A percentile compares a stretch with the other conserved stretches of the same genome.
Conservation (phyloP, 129 eudicot genomes). For the Ambrosia artemisiifolia region DNA sequence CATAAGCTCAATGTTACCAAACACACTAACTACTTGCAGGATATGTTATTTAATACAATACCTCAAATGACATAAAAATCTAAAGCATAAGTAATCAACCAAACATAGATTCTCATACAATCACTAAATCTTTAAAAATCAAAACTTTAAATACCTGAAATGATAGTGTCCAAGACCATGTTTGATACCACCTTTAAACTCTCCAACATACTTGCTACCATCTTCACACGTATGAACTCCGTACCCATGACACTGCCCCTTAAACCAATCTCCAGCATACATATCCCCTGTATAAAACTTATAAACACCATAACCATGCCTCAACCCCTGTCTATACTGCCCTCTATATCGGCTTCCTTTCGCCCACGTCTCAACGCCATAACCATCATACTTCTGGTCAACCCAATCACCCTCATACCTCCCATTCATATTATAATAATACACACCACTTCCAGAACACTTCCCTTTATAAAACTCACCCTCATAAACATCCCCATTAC, state of each 20-base stretch:
- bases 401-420: constrained; percentile 96
- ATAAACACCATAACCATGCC: constrained; percentile 85
- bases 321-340: constrained; percentile 67
- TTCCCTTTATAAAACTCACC: constrained; percentile 81
- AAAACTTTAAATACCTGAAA: constrained; percentile 55
- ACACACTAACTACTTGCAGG: not conserved
- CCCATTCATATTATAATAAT: constrained; percentile 69
- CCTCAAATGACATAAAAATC: not conserved
- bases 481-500: constrained; percentile 85
- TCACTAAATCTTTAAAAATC: not conserved
- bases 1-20: not conserved
- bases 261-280: constrained; percentile 80
- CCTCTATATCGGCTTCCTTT: constrained; percentile 78
- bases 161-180: constrained; percentile 91
- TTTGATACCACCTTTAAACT: constrained; percentile 69
- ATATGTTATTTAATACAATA: no score
- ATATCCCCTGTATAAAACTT: constrained; percentile 72
- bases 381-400: constrained; percentile 80
- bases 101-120: constrained; percentile 9
- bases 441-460: constrained; percentile 90
- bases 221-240: constrained; percentile 79
- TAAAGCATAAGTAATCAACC: not conserved
- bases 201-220: constrained; percentile 74
- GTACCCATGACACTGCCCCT: constrained; percentile 80
- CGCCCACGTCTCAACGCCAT: constrained; percentile 88